Percentiles rank a stretch among this genome's conserved stretches.
These are phyloP conservation scores for Kodamaea sp. DNA, from an alignment of 1,139 yeast species.

Conservation along the genomic window DNA sequence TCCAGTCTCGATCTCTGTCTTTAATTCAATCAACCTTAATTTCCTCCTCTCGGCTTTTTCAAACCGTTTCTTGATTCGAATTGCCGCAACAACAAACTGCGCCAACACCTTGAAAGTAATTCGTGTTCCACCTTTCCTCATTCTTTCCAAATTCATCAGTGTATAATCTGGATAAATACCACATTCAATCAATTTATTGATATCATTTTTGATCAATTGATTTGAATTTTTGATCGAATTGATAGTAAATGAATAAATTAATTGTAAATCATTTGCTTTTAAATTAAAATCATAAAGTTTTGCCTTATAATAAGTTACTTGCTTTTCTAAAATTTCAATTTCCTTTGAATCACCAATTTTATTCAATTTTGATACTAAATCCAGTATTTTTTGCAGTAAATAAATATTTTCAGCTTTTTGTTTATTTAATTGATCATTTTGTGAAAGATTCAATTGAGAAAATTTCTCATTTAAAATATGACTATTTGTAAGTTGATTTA, in stretches of 20 bases:
- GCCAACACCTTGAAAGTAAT: slow-evolving; percentile 26
- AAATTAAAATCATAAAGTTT: slow-evolving; percentile 35
- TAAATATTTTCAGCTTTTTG: slow-evolving; percentile 14
- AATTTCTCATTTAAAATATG: slow-evolving; percentile 12
- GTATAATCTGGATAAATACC: slow-evolving; percentile 53
- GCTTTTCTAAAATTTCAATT: slow-evolving; percentile 18
- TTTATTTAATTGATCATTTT: slow-evolving; percentile 13
- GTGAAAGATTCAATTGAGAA: slow-evolving; percentile 12
- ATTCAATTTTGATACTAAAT: slow-evolving; percentile 14
- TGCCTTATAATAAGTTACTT: slow-evolving; percentile 36
- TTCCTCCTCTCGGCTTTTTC: slow-evolving; percentile 27
- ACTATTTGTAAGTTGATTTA: slow-evolving; percentile 20
- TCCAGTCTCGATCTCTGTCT: slow-evolving; percentile 25
- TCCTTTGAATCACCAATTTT: slow-evolving; percentile 2
- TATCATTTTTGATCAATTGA: slow-evolving; percentile 35
- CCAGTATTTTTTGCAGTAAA: slow-evolving; percentile 20
- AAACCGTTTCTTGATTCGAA: slow-evolving; percentile 45
- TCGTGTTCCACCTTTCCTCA: slow-evolving; percentile 9
- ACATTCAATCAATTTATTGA: slow-evolving; percentile 40
- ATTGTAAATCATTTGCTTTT: slow-evolving; percentile 46
- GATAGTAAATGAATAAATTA: slow-evolving; percentile 49
- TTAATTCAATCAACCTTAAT: slow-evolving; percentile 23
- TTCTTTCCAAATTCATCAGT: slow-evolving; percentile 14
- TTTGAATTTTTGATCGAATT: slow-evolving; percentile 46
- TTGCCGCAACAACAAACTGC: slow-evolving; percentile 53